Evolutionary conservation across 1,139 yeast genomes (phyloP), one percentile per base, ranked within the genome.

Genomic region (Protomyces inouyei): DNA sequence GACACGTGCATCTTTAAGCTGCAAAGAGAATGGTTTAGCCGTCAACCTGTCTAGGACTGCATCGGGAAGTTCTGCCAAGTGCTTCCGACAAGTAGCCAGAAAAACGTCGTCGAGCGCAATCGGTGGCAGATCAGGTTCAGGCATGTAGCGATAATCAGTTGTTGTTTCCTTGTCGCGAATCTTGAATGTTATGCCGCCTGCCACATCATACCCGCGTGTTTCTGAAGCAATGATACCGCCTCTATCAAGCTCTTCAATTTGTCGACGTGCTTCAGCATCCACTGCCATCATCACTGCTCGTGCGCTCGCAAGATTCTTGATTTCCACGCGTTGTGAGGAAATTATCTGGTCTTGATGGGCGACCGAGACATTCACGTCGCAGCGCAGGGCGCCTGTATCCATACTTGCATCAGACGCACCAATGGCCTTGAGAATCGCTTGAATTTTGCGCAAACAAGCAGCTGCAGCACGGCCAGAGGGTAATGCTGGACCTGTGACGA

Each of bases 351-450:
- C 48, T 5, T 57, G 55, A 21, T 36, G 84, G 66, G 83, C 83
- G 2, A 93, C 85, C 55, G 95, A 88, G 18, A 93, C 82, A 71
- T 93, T 93, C 8, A 91, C 98, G 73, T 93, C 99, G 3, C 92
- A 95, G 71, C 99, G 81, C 80, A 95, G 87, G 0, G 97, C 95
- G 8, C 98, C 98, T 0, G 92, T 85, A 72, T 93, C 98, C 71
- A 93, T 78, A 70, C 91, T 96, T 25, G 97, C 98, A 0, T 95
- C 81, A 70, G 96, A 90, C 1, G 93, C 83, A 3, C 82, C 83
- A 60, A 91, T 74, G 69, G 84, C 84, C 59, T 86, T 79, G 48
- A 93, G 83, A 57, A 91, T 75, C 45, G 83, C 79, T 72, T 90
- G 96, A 70, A 87, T 87, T 71, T 90, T 91, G 70, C 85, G 87